Conservation (phyloP, 108 stramenopile species). For the Seminavis robusta region DNA sequence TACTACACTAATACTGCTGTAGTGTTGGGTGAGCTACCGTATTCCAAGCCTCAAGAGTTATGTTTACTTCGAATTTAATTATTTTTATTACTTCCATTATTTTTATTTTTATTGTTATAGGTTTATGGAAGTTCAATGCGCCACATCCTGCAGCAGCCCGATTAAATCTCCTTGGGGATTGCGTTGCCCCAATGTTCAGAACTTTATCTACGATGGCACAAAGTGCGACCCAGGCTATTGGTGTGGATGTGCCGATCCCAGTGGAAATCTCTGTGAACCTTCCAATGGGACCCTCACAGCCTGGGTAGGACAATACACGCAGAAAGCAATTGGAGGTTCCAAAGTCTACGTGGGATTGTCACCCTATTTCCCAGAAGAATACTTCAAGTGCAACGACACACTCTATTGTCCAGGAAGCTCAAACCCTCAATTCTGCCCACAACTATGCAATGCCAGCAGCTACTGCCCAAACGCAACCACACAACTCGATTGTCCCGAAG, state of each 20-base stretch:
- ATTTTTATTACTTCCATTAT: no score
- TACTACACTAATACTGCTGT: no score
- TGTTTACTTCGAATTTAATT: no score
- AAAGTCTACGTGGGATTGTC: neutral
- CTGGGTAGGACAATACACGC: neutral
- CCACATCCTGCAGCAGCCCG: no score
- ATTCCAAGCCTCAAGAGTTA: no score
- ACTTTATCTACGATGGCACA: slow-evolving; percentile 1
- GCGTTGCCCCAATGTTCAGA: no score
- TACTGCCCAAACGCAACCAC: slow-evolving; percentile 3
- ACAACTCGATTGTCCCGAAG: neutral
- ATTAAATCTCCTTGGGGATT: no score
- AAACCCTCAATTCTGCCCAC: neutral
- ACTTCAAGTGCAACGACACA: neutral
- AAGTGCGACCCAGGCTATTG: slow-evolving; percentile 10
- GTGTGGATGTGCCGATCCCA: slow-evolving; percentile 9
- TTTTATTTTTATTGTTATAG: no score
- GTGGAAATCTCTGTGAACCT: neutral
- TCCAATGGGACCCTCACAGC: neutral
- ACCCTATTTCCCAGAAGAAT: neutral
- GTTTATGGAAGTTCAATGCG: no score
- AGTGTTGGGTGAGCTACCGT: no score
- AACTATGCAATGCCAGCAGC: neutral
- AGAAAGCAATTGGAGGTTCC: neutral
- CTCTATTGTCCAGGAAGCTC: slow-evolving; percentile 4